A percentile compares a stretch with the other conserved stretches of the same genome.
phyloP scores from a whole-genome alignment of 2,329 filamentous ascomycete genomes.

The Pseudocercospora vitis region DNA sequence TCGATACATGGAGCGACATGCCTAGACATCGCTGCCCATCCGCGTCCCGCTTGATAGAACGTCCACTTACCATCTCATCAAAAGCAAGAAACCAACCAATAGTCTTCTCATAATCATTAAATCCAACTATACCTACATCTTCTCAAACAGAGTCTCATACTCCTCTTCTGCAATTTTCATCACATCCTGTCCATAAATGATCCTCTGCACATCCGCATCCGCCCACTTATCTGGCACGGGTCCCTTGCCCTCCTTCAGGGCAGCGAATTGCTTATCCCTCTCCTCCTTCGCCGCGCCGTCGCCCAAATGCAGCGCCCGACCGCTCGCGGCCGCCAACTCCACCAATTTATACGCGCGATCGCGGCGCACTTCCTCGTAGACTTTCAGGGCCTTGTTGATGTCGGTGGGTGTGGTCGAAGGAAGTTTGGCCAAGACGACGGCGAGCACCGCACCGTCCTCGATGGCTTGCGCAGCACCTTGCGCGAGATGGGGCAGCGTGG shows the following conservation, averaged over 20 bases:
- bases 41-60: too few species aligned
- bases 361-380: conserved; percentile 59
- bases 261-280: conserved; percentile 56
- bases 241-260: conserved; percentile 43
- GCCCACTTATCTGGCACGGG: conserved; percentile 55
- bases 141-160: conserved; percentile 41
- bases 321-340: conserved; percentile 56
- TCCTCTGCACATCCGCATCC: conserved; percentile 52
- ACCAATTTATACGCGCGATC: conserved; percentile 58
- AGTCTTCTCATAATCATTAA: too few species aligned
- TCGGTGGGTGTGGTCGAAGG: conserved; percentile 49
- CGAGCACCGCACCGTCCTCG: conserved; percentile 61
- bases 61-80: too few species aligned
- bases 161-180: conserved; percentile 46
- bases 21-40: too few species aligned
- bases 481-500: conserved; percentile 63
- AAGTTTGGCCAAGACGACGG: conserved; percentile 51
- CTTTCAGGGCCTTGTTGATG: conserved; percentile 54
- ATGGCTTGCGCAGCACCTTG: conserved; percentile 67
- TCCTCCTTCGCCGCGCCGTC: conserved; percentile 60
- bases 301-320: conserved; percentile 57
- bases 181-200: conserved; percentile 51
- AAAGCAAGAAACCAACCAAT: too few species aligned
- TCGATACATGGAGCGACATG: too few species aligned
- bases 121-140: conserved; percentile 31